Conservation (phyloP, 2,329 filamentous ascomycete species). For the Nemania abortiva region DNA sequence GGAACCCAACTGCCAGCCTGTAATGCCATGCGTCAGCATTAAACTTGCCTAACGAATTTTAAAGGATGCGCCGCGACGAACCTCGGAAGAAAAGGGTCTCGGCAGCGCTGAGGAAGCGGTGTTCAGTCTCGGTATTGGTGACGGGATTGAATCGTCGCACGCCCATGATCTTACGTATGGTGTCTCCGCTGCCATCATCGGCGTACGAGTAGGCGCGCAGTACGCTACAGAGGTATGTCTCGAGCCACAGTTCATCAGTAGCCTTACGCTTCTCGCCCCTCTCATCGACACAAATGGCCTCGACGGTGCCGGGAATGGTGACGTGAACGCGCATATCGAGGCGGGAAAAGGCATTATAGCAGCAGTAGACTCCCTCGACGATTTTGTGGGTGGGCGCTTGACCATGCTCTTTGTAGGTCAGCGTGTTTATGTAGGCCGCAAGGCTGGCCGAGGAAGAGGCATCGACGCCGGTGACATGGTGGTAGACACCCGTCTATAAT, state of each 20-base stretch:
- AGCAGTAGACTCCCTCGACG: conserved; percentile 94
- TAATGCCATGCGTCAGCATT: conserved; percentile 23
- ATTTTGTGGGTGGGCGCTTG: conserved; percentile 84
- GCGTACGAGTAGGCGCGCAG: conserved; percentile 96
- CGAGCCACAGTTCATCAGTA: conserved; percentile 94
- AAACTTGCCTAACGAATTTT: neutral
- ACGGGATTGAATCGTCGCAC: conserved; percentile 97
- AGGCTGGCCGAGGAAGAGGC: conserved; percentile 97
- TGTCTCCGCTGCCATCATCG: conserved; percentile 92
- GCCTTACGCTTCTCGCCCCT: conserved; percentile 93
- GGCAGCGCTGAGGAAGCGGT: conserved; percentile 93
- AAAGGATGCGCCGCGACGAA: conserved; percentile 52
- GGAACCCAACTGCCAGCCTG: conserved; percentile 94
- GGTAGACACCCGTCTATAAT: conserved; percentile 87
- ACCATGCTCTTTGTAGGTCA: conserved; percentile 89
- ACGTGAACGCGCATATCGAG: conserved; percentile 99
- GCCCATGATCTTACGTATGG: conserved; percentile 97
- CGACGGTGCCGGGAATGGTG: conserved; percentile 94
- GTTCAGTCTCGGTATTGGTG: conserved; percentile 97
- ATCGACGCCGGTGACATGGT: conserved; percentile 97
- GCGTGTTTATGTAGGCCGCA: conserved; percentile 97
- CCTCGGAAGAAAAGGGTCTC: conserved; percentile 96
- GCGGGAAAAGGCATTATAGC: conserved; percentile 99
- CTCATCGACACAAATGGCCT: conserved; percentile 98
- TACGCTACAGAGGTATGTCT: conserved; percentile 96